Percentiles rank a stretch among this genome's conserved stretches.
phyloP scores from a whole-genome alignment of 139 green algal genomes.

The Chlorokybus atmophyticus region DNA sequence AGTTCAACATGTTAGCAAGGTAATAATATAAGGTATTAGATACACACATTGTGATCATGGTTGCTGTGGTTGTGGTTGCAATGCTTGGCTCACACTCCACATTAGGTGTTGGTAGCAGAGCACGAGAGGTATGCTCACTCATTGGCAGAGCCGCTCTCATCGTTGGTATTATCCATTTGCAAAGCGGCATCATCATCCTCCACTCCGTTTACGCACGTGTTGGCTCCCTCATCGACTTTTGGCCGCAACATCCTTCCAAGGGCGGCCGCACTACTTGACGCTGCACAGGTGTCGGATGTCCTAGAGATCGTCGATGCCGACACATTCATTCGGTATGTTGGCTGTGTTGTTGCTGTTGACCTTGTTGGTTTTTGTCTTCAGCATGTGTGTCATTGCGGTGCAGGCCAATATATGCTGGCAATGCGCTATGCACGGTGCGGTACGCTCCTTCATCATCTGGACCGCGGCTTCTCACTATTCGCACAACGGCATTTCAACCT shows the following conservation, averaged over 20 bases:
- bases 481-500: constrained; percentile 52
- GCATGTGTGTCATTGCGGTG: background rate
- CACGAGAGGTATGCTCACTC: background rate
- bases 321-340: constrained; percentile 41
- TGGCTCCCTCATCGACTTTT: constrained; percentile 51
- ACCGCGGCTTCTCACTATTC: constrained; percentile 52
- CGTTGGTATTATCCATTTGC: constrained; percentile 4
- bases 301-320: constrained; percentile 31
- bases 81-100: too few relatives aligned
- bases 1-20: too few relatives aligned
- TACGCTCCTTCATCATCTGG: constrained; percentile 12
- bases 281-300: constrained; percentile 66
- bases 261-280: constrained; percentile 60
- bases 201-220: constrained; percentile 52
- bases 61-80: too few relatives aligned
- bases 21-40: too few relatives aligned
- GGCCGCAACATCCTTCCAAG: constrained; percentile 73
- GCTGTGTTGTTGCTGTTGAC: background rate
- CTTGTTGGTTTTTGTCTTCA: background rate
- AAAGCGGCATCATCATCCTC: too few relatives aligned
- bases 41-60: too few relatives aligned
- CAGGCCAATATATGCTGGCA: constrained; percentile 70
- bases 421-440: constrained; percentile 63
- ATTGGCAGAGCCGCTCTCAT: constrained; percentile 11
- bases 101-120: constrained; percentile 16